Evolutionary conservation across 331 rosid genomes (phyloP), one percentile per base, ranked within the genome.

Genomic region (Rosa hybrid): DNA sequence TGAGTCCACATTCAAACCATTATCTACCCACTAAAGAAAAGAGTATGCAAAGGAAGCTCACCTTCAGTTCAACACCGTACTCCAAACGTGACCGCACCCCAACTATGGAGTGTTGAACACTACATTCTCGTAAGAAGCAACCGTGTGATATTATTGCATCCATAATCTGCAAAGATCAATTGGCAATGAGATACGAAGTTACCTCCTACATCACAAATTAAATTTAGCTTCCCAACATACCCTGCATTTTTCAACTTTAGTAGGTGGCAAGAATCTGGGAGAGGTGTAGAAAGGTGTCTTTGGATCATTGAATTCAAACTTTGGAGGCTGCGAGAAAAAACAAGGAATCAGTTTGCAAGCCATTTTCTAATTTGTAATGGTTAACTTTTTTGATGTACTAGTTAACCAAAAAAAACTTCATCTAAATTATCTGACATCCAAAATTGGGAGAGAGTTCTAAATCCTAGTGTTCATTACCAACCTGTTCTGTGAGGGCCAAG

Each of bases 281-380:
- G 98, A 96, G 42, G 99, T 96, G 89, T 81, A 93, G 88, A 96
- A 96, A 80, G 99, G 99, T 46, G 99, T 96, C 89, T 91, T 91
- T 56, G 98, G 97, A 81, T 96, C 92, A 83, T 90, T 88, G 89
- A 96, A 93, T 68, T 90, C 89, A 87, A 93, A 96, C 78, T 90
- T 91, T 2, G 98, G 96, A 54, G 88, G 86, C 99, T 96, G 91
- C 84, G 81, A 6, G 51, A 63, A 81, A 78, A 67, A 60, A 68
- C 20, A 1, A 25, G 2, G 16, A 48, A 86, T 86, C 74, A 90
- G 84, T 71, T 82, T 49, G 72, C 44, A 8, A 17, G 68, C 14
- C 65, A 39, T 45, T 71, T 20, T 46, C 75, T 48, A 12, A 13
- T 69, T 18, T 63, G 71, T 14, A 20, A 39, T 11, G 4, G 68